Percentiles rank a stretch among this genome's conserved stretches.
Conservation (phyloP, 441 rosid genomes). For the Adansonia madagascariensis region DNA sequence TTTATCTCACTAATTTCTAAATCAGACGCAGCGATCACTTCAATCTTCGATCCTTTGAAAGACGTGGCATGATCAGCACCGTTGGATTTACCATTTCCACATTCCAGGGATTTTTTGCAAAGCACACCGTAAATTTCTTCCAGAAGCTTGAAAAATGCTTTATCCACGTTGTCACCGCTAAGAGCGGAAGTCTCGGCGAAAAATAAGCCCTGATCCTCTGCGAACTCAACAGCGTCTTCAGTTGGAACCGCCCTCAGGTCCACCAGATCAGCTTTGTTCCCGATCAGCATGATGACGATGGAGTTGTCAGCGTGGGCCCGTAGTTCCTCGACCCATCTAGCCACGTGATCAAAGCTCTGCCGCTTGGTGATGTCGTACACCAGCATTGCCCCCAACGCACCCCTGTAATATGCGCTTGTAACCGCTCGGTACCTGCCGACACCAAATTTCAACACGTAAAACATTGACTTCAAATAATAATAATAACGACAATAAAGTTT, state of each 20-base stretch:
- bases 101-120: constrained; percentile 51
- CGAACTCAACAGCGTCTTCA: constrained; percentile 59
- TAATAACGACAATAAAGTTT: too few relatives aligned
- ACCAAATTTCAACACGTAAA: not conserved
- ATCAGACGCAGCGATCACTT: constrained; percentile 58
- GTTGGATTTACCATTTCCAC: constrained; percentile 30
- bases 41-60: constrained; percentile 66
- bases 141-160: constrained; percentile 52
- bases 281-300: constrained; percentile 58
- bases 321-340: constrained; percentile 62
- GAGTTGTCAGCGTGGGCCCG: constrained; percentile 80
- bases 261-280: constrained; percentile 57
- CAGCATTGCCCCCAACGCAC: constrained; percentile 66
- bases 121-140: constrained; percentile 49
- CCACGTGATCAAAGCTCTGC: constrained; percentile 56
- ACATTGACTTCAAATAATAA: not conserved
- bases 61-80: constrained; percentile 31
- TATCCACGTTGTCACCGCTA: constrained; percentile 59
- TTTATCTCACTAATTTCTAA: constrained; percentile 63
- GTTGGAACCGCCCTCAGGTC: constrained; percentile 51
- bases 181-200: constrained; percentile 65
- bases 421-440: constrained; percentile 63
- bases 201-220: constrained; percentile 54
- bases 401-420: constrained; percentile 66
- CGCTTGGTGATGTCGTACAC: constrained; percentile 65